These are phyloP conservation scores for Stachybotrys elegans DNA, from an alignment of 2,329 filamentous ascomycete genomes.

Conservation along the genomic window DNA sequence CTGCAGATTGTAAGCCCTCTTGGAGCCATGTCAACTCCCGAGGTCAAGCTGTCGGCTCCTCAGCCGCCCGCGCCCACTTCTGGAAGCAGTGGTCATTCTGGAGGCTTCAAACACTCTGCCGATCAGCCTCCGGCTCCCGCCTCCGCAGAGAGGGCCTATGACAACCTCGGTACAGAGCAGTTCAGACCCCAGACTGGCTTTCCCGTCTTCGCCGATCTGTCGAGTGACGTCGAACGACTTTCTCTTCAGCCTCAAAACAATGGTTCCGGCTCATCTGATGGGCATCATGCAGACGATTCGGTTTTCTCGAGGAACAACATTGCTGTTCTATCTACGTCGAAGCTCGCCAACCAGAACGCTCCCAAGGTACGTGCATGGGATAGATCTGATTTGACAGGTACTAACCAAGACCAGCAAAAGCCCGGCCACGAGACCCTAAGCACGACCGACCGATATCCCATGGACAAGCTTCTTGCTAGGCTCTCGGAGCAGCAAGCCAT, in stretches of 20 bases:
- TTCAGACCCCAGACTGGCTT: not conserved
- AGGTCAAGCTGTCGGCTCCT: conserved; percentile 20
- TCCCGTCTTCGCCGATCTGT: not conserved
- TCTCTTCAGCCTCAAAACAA: not conserved
- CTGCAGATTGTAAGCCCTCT: not conserved
- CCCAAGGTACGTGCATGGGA: conserved; percentile 40
- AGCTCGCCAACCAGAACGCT: conserved; percentile 48
- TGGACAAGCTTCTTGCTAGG: conserved; percentile 71
- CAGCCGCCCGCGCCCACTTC: conserved; percentile 14
- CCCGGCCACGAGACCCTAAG: conserved; percentile 35
- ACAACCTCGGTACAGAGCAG: not conserved
- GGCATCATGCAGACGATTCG: conserved; percentile 15
- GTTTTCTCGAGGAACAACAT: conserved; percentile 35
- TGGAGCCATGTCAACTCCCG: conserved; percentile 24
- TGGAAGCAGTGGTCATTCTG: conserved; percentile 14
- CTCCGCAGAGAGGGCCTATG: not conserved
- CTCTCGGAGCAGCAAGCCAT: conserved; percentile 65
- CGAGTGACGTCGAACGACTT: not conserved
- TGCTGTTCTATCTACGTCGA: conserved; percentile 45
- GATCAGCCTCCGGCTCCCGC: conserved; percentile 10
- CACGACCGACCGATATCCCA: conserved; percentile 40
- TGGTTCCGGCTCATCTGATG: not conserved
- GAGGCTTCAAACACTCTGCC: conserved; percentile 10
- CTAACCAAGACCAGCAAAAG: conserved; percentile 9
- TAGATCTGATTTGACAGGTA: not conserved